phyloP scores from a whole-genome alignment of 768 basidiomycete species.

The Gyrodon lividus region DNA sequence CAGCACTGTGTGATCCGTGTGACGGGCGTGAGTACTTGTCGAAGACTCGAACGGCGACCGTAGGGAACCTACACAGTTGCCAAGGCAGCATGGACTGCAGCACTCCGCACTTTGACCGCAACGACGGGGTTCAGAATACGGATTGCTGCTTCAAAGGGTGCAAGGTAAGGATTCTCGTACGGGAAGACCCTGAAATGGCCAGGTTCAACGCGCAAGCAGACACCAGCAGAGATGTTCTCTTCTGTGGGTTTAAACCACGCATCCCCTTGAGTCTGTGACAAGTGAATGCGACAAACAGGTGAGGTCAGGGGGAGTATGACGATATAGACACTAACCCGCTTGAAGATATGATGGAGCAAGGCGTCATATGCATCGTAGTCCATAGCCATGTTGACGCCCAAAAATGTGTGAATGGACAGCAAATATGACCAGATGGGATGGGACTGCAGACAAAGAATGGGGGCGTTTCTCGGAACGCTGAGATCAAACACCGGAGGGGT shows the following conservation, averaged over 20 bases:
- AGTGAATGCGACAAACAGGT: not conserved
- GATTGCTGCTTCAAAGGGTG: constrained; percentile 81
- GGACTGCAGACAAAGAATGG: constrained; percentile 2
- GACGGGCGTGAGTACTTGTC: constrained; percentile 1
- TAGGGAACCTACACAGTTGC: constrained; percentile 54
- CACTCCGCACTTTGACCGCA: constrained; percentile 77
- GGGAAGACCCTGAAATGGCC: constrained; percentile 80
- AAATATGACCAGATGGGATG: not conserved
- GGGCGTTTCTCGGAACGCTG: not conserved
- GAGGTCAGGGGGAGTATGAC: too few species aligned
- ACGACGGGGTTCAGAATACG: constrained; percentile 77
- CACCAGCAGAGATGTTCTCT: constrained; percentile 77
- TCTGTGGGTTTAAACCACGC: constrained; percentile 87
- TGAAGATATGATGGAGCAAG: constrained; percentile 77
- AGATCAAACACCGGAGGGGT: not conserved
- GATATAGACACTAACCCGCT: constrained; percentile 45
- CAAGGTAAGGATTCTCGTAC: constrained; percentile 78
- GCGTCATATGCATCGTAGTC: constrained; percentile 80
- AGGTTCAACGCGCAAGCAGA: constrained; percentile 68
- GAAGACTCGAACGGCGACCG: not conserved
- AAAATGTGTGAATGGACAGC: not conserved
- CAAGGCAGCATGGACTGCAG: constrained; percentile 78
- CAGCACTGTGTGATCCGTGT: constrained; percentile 39
- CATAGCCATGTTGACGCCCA: constrained; percentile 26
- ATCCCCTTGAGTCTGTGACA: constrained; percentile 68